Percentiles rank a stretch among this genome's conserved stretches.
Evolutionary conservation across 2,329 filamentous ascomycete genomes (phyloP).

Genomic region (Aspergillus versicolor): DNA sequence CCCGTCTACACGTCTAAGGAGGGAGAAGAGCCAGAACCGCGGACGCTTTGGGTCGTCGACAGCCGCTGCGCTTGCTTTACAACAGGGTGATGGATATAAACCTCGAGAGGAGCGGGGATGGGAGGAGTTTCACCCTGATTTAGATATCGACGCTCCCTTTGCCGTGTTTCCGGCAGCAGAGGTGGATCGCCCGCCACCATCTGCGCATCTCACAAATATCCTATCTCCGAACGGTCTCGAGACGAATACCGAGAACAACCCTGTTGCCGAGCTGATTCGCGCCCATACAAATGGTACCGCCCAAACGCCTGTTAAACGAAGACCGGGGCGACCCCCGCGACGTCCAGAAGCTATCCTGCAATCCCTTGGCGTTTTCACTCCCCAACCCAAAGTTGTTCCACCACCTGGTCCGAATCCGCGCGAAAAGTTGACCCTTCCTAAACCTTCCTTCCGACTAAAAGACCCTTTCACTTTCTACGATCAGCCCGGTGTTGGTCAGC

Average conservation of each 20-base stretch:
- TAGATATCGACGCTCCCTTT: constrained; percentile 82
- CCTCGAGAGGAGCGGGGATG: constrained; percentile 93
- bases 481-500: constrained; percentile 78
- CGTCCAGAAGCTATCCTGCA: constrained; percentile 61
- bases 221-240: constrained; percentile 27
- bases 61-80: constrained; percentile 84
- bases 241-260: constrained; percentile 24
- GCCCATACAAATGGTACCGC: constrained; percentile 35
- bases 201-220: constrained; percentile 43
- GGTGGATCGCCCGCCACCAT: constrained; percentile 70
- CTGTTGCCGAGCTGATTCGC: constrained; percentile 45
- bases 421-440: constrained; percentile 50
- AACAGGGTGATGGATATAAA: constrained; percentile 94
- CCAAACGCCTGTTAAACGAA: constrained; percentile 53
- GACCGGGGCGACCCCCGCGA: constrained; percentile 65
- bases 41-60: constrained; percentile 78
- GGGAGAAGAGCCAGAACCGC: constrained; percentile 46
- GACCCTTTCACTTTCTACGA: constrained; percentile 59
- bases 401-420: constrained; percentile 51
- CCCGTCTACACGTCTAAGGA: constrained; percentile 39
- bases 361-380: constrained; percentile 56
- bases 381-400: constrained; percentile 52
- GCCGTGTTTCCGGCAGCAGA: constrained; percentile 78
- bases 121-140: constrained; percentile 95
- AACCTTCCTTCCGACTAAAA: constrained; percentile 47